These are phyloP conservation scores for Phytophthora citrophthora DNA, from an alignment of 352 stramenopile genomes.

Conservation along the genomic window DNA sequence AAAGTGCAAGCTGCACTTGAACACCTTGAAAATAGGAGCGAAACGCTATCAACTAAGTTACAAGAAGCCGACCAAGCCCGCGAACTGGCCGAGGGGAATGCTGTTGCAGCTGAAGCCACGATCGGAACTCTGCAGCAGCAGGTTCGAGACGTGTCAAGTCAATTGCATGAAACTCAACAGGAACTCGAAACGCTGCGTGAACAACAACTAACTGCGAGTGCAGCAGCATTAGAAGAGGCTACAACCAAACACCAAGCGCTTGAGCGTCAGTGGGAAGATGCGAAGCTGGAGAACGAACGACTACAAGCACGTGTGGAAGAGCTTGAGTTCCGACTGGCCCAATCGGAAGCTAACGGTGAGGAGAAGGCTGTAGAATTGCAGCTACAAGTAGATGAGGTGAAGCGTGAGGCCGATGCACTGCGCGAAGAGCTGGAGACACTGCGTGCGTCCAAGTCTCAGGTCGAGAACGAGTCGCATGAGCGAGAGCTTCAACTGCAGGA, in stretches of 20 bases:
- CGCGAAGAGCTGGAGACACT: conserved; percentile 58
- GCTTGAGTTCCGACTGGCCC: conserved; percentile 51
- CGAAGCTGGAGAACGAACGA: conserved; percentile 59
- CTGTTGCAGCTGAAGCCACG: conserved; percentile 37
- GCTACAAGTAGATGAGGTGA: conserved; percentile 54
- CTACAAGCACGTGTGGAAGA: conserved; percentile 69
- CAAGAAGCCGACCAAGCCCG: conserved; percentile 36
- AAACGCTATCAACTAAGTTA: conserved; percentile 35
- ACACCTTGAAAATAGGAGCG: conserved; percentile 38
- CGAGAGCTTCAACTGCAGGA: conserved; percentile 49
- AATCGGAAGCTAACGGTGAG: conserved; percentile 43
- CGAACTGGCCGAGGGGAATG: conserved; percentile 34
- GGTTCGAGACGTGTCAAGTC: conserved; percentile 62
- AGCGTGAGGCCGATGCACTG: conserved; percentile 53
- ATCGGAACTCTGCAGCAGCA: conserved; percentile 61
- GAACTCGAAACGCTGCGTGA: conserved; percentile 54
- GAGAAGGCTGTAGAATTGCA: conserved; percentile 57
- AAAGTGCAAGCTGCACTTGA: conserved; percentile 42
- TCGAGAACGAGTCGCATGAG: conserved; percentile 58
- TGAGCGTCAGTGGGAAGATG: conserved; percentile 57
- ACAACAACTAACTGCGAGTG: conserved; percentile 53
- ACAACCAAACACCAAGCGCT: conserved; percentile 64
- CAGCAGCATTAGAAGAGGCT: conserved; percentile 50
- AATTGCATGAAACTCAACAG: conserved; percentile 54
- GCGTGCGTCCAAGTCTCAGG: conserved; percentile 50